A percentile compares a stretch with the other conserved stretches of the same genome.
Conservation (phyloP, 768 basidiomycete genomes). For the Chalciporus sphaerocephalus region DNA sequence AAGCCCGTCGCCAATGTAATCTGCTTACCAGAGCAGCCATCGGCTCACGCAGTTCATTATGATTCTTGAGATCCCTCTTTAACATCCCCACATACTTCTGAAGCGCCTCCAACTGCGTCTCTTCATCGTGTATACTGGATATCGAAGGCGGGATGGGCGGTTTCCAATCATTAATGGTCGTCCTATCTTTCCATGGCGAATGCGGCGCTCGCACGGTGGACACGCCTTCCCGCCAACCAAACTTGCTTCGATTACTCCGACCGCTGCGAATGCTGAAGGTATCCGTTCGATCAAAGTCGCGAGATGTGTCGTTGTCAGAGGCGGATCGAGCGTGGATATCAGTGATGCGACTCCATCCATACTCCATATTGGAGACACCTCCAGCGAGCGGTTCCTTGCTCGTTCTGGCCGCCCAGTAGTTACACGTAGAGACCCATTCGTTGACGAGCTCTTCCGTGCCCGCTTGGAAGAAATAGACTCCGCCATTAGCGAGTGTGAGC, state of each 20-base stretch:
- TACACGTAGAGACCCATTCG: constrained; percentile 98
- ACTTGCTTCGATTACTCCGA: constrained; percentile 69
- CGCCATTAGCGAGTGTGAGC: constrained; percentile 80
- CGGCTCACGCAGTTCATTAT: constrained; percentile 78
- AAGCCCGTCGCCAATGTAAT: constrained; percentile 10
- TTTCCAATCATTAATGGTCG: constrained; percentile 90
- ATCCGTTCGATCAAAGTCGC: constrained; percentile 52
- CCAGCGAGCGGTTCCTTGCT: constrained; percentile 94
- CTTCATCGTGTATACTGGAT: constrained; percentile 85
- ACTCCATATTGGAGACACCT: constrained; percentile 98
- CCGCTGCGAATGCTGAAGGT: constrained; percentile 71
- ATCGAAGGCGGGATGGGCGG: constrained; percentile 81
- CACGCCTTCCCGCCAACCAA: constrained; percentile 65
- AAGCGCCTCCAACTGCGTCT: constrained; percentile 85
- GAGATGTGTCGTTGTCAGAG: constrained; percentile 54
- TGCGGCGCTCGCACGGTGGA: constrained; percentile 59
- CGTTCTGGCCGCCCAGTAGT: constrained; percentile 96
- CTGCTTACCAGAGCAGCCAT: constrained; percentile 72
- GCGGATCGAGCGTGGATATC: constrained; percentile 52
- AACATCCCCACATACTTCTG: constrained; percentile 73
- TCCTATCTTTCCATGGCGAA: constrained; percentile 75
- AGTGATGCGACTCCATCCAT: constrained; percentile 87
- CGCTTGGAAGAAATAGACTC: constrained; percentile 97
- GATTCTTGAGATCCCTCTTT: constrained; percentile 74
- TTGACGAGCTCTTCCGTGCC: constrained; percentile 98